These are phyloP conservation scores for Geosiphon pyriformis DNA, from an alignment of 192 early-diverging fungal species.

Conservation along the genomic window DNA sequence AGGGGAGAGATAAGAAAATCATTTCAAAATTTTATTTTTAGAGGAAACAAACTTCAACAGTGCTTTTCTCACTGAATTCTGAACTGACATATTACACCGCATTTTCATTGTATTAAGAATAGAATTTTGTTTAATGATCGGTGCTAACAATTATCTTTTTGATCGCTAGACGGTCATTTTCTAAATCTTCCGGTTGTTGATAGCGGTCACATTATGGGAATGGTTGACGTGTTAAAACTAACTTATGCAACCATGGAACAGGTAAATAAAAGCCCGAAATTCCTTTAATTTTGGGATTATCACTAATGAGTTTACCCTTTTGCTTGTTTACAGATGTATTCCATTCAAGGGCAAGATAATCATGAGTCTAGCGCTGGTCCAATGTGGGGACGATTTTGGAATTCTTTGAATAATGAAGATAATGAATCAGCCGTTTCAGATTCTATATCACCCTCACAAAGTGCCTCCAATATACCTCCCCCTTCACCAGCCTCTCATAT, in stretches of 20 bases:
- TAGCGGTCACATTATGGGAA: conserved; percentile 65
- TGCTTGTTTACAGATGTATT: conserved; percentile 34
- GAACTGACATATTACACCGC: background rate
- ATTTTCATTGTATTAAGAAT: no score
- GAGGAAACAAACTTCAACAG: background rate
- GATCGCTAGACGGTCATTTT: conserved; percentile 64
- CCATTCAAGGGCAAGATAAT: conserved; percentile 40
- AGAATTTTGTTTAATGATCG: background rate
- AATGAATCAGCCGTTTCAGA: conserved; percentile 61
- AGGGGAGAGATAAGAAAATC: background rate
- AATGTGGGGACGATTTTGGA: conserved; percentile 80
- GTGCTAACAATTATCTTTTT: background rate
- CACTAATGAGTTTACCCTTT: background rate
- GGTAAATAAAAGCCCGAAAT: conserved; percentile 35
- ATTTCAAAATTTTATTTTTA: background rate
- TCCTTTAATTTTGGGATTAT: background rate
- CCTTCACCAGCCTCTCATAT: conserved; percentile 39
- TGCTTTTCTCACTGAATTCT: background rate
- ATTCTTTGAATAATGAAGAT: conserved; percentile 61
- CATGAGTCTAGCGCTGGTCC: conserved; percentile 50
- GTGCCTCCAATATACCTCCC: conserved; percentile 37
- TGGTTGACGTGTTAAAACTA: conserved; percentile 78
- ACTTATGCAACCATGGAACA: conserved; percentile 80
- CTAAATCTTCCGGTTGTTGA: conserved; percentile 79
- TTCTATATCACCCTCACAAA: conserved; percentile 42